A percentile compares a stretch with the other conserved stretches of the same genome.
These are phyloP conservation scores for Scutellaria baicalensis DNA, from an alignment of 257 asterid species.

Conservation along the genomic window DNA sequence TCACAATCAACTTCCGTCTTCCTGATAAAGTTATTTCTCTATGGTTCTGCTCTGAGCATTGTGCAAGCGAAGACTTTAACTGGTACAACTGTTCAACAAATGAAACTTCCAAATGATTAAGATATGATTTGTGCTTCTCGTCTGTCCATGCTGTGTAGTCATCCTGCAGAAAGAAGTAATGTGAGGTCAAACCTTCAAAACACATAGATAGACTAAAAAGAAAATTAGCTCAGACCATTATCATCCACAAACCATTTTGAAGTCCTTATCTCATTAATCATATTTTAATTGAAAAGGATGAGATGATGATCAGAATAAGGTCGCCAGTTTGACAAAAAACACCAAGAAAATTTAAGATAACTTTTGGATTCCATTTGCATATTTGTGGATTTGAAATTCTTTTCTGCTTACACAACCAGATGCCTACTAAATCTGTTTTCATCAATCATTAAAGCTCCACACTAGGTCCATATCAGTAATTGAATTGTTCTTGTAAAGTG, in stretches of 20 bases:
- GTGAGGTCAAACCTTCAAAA: background rate
- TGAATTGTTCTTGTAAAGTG: too few relatives aligned
- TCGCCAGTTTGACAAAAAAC: background rate
- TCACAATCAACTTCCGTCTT: slow-evolving; percentile 13
- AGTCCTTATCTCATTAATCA: background rate
- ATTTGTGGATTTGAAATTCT: too few relatives aligned
- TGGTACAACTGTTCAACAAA: slow-evolving; percentile 56
- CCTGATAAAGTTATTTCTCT: slow-evolving; percentile 10
- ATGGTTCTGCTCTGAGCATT: slow-evolving; percentile 28
- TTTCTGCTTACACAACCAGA: too few relatives aligned
- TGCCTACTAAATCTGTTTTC: too few relatives aligned
- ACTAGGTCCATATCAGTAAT: too few relatives aligned
- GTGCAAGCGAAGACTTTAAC: slow-evolving; percentile 30
- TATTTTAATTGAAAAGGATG: background rate
- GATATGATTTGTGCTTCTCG: slow-evolving; percentile 60
- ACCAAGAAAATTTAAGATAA: background rate
- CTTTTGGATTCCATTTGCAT: too few relatives aligned
- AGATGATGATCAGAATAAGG: background rate
- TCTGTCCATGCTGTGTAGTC: slow-evolving; percentile 51
- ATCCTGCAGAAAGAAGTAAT: slow-evolving; percentile 29
- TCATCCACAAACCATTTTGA: background rate
- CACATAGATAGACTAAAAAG: background rate
- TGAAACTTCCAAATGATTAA: slow-evolving; percentile 59
- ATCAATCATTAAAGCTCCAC: too few relatives aligned
- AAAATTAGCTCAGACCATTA: background rate